Evolutionary conservation across 495 filamentous ascomycete species (phyloP), one percentile per base, ranked within the genome.

Genomic region (Penicillium maclennaniae): DNA sequence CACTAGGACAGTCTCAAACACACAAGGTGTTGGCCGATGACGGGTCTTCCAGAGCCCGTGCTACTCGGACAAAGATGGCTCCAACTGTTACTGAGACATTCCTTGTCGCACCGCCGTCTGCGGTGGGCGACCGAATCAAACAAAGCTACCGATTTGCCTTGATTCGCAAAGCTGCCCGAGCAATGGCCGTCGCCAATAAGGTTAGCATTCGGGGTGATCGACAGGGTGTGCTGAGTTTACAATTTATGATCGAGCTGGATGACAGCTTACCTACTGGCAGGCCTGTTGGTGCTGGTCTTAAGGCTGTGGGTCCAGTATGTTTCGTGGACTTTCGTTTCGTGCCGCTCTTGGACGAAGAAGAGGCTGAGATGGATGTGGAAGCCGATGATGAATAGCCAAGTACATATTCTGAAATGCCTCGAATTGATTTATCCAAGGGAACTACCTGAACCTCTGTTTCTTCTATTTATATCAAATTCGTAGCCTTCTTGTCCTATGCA

Each of bases 161-260:
- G n/a, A 73, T 98, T 55, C 89, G 87, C 61, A 83, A 87, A 40
- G 91, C 92, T 2, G 79, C 78, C 31, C 83, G 89, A 36, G 93
- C 93, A 4, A 97, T 98, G 95, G 83, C 83, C 27, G 81, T 89
- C 41, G 91, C 93, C 20, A 89, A 79, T 49, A 98, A 97, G 68
- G 92, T 97, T 21, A 96, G 91, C 64, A 82, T 98, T 52, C 77
- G 93, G 6, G 84, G 88, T 6, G 93, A 98, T 73, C 75, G 79
- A 10, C 86, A 91, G 67, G 93, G 93, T 0, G 92, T 97, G 15
- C 69, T 98, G 54, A 97, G 89, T 68, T 73, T 97, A 63, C 93
- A 98, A 69, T 96, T 98, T 59, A 95, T 98, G 91, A 85, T 98
- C 31, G 90, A 96, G 65, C 70, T 87, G 14, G 81, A 82, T 48